Evolutionary conservation across 2,329 filamentous ascomycete genomes (phyloP).

Genomic region (Colletotrichum cordylinicola): DNA sequence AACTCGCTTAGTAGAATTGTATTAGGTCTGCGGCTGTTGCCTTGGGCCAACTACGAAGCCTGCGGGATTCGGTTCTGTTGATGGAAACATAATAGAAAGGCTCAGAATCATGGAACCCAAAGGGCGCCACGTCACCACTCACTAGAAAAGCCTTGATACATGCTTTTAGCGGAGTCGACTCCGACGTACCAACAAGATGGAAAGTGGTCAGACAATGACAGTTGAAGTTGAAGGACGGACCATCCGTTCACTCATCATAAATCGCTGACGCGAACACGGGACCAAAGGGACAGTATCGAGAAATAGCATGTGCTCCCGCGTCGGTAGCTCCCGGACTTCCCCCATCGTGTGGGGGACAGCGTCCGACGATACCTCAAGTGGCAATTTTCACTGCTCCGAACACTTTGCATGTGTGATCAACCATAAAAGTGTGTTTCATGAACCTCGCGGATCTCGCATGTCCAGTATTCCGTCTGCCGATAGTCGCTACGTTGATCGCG

Average conservation of each 20-base stretch:
- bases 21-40: rapidly evolving
- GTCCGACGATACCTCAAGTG: background rate
- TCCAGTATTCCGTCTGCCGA: background rate
- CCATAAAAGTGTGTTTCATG: background rate
- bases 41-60: rapidly evolving
- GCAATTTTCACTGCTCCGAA: background rate
- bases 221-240: background rate
- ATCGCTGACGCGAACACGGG: background rate
- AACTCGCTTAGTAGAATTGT: rapidly evolving
- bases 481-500: background rate
- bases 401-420: background rate
- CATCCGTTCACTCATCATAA: background rate
- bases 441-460: background rate
- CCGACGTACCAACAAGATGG: background rate
- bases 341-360: background rate
- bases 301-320: background rate
- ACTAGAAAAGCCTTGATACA: background rate
- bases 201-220: background rate
- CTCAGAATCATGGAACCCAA: background rate
- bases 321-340: background rate
- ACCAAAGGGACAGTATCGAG: background rate
- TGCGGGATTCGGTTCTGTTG: background rate
- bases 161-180: background rate
- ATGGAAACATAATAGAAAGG: background rate
- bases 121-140: background rate